Conservation (phyloP, 768 basidiomycete species). For the Rhodosporidiobolus odoratus region DNA sequence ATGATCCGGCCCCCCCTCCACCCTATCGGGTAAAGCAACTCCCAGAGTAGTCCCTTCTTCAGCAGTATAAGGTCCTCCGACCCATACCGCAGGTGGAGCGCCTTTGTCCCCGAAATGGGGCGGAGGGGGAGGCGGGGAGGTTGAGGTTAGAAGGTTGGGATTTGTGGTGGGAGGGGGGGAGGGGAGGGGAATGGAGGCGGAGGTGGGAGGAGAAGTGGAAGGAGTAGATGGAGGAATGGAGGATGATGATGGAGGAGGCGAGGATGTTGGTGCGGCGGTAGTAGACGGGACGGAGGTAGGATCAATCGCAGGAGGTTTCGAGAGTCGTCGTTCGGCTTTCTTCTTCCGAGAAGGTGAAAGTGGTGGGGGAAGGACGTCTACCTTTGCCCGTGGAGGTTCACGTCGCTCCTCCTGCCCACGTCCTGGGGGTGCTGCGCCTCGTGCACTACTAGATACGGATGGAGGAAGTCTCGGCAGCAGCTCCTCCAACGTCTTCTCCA, state of each 20-base stretch:
- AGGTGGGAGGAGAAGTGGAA: background rate
- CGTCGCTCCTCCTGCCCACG: background rate
- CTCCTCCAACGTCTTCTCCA: background rate
- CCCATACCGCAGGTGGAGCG: slow-evolving; percentile 1
- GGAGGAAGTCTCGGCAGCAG: background rate
- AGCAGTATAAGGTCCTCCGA: background rate
- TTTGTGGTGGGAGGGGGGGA: background rate
- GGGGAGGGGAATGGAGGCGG: background rate
- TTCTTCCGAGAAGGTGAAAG: background rate
- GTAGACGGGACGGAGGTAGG: background rate
- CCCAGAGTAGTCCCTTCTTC: background rate
- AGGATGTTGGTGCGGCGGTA: background rate
- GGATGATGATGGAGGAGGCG: background rate
- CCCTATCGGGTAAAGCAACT: background rate
- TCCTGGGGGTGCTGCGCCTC: background rate
- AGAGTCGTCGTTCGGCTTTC: background rate
- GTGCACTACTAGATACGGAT: background rate
- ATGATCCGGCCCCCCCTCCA: background rate
- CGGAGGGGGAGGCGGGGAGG: background rate
- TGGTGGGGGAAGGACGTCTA: slow-evolving; percentile 5
- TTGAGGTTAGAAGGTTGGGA: background rate
- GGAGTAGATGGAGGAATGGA: background rate
- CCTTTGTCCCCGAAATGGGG: slow-evolving; percentile 1
- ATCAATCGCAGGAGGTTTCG: background rate
- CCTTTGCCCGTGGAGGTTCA: background rate